phyloP scores from a whole-genome alignment of 345 rosid genomes.

The Boechera retrofracta region DNA sequence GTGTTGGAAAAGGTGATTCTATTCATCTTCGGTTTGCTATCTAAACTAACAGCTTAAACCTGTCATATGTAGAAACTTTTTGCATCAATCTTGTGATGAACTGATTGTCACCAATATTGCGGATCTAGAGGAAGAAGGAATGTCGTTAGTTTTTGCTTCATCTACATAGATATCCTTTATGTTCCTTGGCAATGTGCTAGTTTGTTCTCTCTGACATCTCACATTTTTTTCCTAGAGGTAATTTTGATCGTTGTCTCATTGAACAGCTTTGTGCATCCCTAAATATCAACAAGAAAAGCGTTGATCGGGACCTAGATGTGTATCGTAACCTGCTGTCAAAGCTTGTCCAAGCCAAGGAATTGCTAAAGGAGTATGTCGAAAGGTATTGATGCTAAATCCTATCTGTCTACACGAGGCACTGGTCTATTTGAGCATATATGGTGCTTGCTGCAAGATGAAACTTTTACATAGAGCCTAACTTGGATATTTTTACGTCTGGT shows the following conservation, averaged over 20 bases:
- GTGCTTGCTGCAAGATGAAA: background rate
- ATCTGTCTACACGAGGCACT: background rate
- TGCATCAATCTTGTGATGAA: slow-evolving; percentile 8
- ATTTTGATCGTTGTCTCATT: slow-evolving; percentile 29
- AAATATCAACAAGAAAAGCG: slow-evolving; percentile 83
- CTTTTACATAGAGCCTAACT: background rate
- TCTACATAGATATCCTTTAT: slow-evolving; percentile 16
- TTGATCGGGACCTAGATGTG: slow-evolving; percentile 96
- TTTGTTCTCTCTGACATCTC: slow-evolving; percentile 7
- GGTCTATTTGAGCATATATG: slow-evolving; percentile 7
- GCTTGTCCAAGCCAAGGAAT: slow-evolving; percentile 97
- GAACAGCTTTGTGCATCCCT: slow-evolving; percentile 90
- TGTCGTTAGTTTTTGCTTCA: background rate
- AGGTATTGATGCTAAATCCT: slow-evolving; percentile 55
- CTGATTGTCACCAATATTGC: background rate
- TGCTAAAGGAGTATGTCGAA: slow-evolving; percentile 88
- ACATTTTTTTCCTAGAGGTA: slow-evolving; percentile 17
- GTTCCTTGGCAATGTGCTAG: slow-evolving; percentile 10
- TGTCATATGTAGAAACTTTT: background rate
- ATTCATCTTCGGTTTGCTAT: background rate
- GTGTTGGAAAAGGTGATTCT: slow-evolving; percentile 76
- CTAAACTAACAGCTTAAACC: background rate
- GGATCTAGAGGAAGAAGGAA: background rate
- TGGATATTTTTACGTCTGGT: slow-evolving; percentile 20
- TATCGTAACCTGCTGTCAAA: slow-evolving; percentile 93